These are phyloP conservation scores for Nannochloris sp. DNA, from an alignment of 139 green algal genomes.

Conservation along the genomic window DNA sequence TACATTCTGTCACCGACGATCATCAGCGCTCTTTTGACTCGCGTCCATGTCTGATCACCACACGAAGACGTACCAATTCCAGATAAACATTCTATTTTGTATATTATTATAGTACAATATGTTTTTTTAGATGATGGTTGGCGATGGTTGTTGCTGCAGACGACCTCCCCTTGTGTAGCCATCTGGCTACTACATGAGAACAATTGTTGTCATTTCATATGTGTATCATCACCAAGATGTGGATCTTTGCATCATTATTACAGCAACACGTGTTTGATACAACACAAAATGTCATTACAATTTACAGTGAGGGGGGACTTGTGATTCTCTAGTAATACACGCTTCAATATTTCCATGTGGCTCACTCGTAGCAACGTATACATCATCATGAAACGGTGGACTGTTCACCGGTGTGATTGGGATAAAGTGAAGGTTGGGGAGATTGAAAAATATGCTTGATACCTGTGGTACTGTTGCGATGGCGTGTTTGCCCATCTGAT, in stretches of 20 bases:
- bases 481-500: conserved; percentile 62
- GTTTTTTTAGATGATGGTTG: neutral
- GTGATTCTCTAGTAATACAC: conserved; percentile 38
- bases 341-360: conserved; percentile 88
- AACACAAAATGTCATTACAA: conserved; percentile 9
- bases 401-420: conserved; percentile 49
- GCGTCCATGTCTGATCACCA: neutral
- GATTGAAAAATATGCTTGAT: conserved; percentile 78
- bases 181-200: no score
- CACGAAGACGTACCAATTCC: conserved; percentile 15
- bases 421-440: conserved; percentile 97
- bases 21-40: neutral
- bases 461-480: conserved; percentile 49
- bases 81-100: conserved; percentile 14
- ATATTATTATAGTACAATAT: neutral
- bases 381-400: conserved; percentile 79
- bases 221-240: no score
- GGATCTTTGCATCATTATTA: no score
- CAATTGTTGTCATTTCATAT: no score
- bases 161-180: no score
- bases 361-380: conserved; percentile 89
- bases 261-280: no score
- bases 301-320: conserved; percentile 24
- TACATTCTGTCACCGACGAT: no score
- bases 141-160: neutral